A percentile compares a stretch with the other conserved stretches of the same genome.
Evolutionary conservation across 352 stramenopile species (phyloP).

Genomic region (Globisporangium nagaii): DNA sequence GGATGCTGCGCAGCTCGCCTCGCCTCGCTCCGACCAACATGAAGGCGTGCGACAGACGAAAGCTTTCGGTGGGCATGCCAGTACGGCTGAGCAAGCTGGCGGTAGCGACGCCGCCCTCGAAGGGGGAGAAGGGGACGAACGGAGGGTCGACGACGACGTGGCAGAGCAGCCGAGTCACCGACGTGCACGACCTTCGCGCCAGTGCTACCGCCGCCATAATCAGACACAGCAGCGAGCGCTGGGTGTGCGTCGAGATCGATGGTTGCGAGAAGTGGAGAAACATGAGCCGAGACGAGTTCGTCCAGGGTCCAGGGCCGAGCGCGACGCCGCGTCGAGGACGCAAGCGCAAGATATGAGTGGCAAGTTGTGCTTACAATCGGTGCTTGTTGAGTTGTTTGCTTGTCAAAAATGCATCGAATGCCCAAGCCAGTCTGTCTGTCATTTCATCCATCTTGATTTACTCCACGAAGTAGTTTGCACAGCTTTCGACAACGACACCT

Average conservation of each 20-base stretch:
- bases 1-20: neutral
- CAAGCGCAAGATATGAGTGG: neutral
- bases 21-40: neutral
- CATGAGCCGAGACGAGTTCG: neutral
- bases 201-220: no score
- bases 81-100: neutral
- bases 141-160: neutral
- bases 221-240: neutral
- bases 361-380: no score
- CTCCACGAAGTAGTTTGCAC: neutral
- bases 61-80: neutral
- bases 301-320: neutral
- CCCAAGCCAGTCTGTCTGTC: neutral
- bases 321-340: neutral
- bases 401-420: neutral
- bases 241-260: neutral
- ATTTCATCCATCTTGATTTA: neutral
- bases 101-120: neutral
- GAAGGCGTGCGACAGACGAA: neutral
- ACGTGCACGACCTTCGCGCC: neutral
- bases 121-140: neutral
- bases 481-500: neutral
- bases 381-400: neutral
- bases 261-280: neutral
- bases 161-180: neutral